Evolutionary conservation across 257 asterid species (phyloP).

Genomic region (Nicotiana paniculata): DNA sequence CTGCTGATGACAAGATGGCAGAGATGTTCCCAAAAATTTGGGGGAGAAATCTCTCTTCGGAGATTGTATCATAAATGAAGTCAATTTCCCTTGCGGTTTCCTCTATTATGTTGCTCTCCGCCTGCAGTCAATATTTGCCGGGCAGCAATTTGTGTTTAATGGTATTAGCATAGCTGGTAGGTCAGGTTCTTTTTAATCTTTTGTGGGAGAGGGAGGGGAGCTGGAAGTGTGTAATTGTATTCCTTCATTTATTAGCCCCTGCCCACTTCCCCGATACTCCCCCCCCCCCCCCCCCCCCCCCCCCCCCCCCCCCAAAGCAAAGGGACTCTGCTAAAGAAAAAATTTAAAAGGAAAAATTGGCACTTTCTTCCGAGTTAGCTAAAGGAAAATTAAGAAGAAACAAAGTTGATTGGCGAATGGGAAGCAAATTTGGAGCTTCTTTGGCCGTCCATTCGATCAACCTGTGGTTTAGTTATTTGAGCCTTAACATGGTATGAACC

Average conservation of each 20-base stretch:
- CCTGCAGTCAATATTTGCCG: neutral
- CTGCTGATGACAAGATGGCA: neutral
- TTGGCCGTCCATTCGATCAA: neutral
- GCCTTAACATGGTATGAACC: too few relatives aligned
- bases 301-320: neutral
- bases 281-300: neutral
- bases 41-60: neutral
- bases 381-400: too few relatives aligned
- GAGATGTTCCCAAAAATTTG: neutral
- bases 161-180: neutral
- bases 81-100: neutral
- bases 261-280: neutral
- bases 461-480: neutral
- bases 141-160: neutral
- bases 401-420: neutral
- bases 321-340: neutral
- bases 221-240: slow-evolving; percentile 1
- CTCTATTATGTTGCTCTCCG: neutral
- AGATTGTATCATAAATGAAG: neutral
- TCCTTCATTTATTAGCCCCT: neutral
- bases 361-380: neutral
- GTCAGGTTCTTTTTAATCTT: neutral
- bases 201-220: slow-evolving; percentile 5
- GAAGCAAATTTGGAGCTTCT: neutral
- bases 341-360: neutral